Conservation (phyloP, 2,329 filamentous ascomycete species). For the Colletotrichum truncatum region DNA sequence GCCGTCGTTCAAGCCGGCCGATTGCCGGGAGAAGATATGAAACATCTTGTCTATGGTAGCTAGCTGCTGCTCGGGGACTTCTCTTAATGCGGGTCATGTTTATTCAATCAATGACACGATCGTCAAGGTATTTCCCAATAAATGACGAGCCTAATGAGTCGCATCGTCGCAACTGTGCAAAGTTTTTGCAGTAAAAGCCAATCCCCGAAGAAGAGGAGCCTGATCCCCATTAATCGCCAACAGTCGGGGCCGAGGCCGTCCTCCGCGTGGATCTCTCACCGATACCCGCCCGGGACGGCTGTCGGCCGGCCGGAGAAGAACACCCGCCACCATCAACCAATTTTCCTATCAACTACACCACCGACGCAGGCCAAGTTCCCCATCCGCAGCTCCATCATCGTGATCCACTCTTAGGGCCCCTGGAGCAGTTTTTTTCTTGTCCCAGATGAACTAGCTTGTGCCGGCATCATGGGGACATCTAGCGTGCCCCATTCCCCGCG, state of each 20-base stretch:
- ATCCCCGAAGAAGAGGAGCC: not conserved
- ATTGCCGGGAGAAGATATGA: not conserved
- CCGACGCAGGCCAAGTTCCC: conserved; percentile 5
- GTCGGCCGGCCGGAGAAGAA: conserved; percentile 6
- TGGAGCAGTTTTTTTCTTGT: conserved; percentile 5
- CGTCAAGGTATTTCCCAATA: not conserved
- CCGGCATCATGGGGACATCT: conserved; percentile 13
- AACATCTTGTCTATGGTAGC: not conserved
- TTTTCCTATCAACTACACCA: not conserved
- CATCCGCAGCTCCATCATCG: not conserved
- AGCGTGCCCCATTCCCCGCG: conserved; percentile 2
- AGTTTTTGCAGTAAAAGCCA: not conserved
- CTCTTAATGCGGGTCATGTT: too few species aligned
- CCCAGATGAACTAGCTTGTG: not conserved
- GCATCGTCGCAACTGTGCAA: not conserved
- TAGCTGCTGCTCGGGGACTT: too few species aligned
- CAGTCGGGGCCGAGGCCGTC: conserved; percentile 21
- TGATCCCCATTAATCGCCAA: conserved; percentile 10
- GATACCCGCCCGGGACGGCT: conserved; percentile 27
- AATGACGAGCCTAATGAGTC: not conserved
- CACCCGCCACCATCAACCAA: not conserved
- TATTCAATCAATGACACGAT: too few species aligned
- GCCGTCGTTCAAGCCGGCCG: not conserved
- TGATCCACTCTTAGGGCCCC: conserved; percentile 15
- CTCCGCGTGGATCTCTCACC: conserved; percentile 14